Percentiles rank a stretch among this genome's conserved stretches.
Evolutionary conservation across 495 filamentous ascomycete genomes (phyloP).

Genomic region (Bathelium albidoporum): DNA sequence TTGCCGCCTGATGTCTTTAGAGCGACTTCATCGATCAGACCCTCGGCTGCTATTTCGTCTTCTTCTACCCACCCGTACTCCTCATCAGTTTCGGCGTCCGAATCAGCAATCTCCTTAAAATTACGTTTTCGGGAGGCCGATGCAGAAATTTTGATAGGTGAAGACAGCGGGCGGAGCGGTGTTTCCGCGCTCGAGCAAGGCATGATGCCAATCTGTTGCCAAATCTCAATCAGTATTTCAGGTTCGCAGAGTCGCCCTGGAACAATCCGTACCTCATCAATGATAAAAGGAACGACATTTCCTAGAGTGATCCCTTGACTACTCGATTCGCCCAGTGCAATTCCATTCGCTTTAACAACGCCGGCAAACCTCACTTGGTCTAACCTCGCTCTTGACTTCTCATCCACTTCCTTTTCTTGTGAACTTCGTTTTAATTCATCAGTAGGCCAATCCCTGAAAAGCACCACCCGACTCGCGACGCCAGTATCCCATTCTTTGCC

Average conservation of each 20-base stretch:
- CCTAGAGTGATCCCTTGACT: neutral
- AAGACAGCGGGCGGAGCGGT: conserved; percentile 6
- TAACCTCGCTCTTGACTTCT: conserved; percentile 15
- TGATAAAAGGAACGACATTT: conserved; percentile 23
- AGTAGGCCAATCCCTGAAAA: conserved; percentile 56
- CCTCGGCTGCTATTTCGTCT: conserved; percentile 16
- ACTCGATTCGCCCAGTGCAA: conserved; percentile 2
- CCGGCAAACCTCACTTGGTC: conserved; percentile 18
- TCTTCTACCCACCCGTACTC: conserved; percentile 24
- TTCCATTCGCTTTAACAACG: conserved; percentile 22
- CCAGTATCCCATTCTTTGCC: conserved; percentile 59
- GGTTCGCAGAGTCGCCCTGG: neutral
- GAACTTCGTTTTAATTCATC: conserved; percentile 13
- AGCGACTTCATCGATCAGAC: neutral
- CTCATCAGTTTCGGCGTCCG: conserved; percentile 22
- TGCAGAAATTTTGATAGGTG: neutral
- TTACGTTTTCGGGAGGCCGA: conserved; percentile 11
- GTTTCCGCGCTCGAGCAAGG: neutral
- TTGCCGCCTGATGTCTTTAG: neutral
- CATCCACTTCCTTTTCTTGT: conserved; percentile 25
- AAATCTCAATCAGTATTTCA: neutral
- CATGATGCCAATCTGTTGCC: neutral
- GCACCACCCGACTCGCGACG: conserved; percentile 53
- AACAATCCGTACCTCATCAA: conserved; percentile 13
- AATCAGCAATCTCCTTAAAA: conserved; percentile 23